Conservation (phyloP, 768 basidiomycete genomes). For the Boletus bicolor region DNA sequence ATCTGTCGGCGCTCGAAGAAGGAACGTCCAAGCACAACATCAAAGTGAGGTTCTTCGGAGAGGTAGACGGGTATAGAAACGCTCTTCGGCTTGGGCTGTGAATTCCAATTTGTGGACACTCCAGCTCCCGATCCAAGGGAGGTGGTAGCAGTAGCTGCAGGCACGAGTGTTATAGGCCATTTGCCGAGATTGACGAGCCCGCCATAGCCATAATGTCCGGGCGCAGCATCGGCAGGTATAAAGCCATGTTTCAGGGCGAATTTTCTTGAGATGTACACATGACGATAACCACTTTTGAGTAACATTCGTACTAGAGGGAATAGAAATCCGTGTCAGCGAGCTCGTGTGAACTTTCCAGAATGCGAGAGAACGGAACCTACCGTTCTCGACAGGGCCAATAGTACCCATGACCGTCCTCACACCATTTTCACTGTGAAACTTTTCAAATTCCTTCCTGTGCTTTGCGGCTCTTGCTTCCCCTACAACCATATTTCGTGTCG, state of each 20-base stretch:
- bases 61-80: slow-evolving; percentile 70
- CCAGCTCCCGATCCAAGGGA: neutral
- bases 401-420: slow-evolving; percentile 89
- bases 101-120: neutral
- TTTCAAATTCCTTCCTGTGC: slow-evolving; percentile 74
- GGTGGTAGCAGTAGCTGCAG: slow-evolving; percentile 16
- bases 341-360: neutral
- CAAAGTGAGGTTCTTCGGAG: slow-evolving; percentile 93
- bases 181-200: slow-evolving; percentile 83
- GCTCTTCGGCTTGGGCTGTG: slow-evolving; percentile 33
- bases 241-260: slow-evolving; percentile 89
- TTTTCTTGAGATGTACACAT: slow-evolving; percentile 93
- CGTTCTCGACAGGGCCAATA: slow-evolving; percentile 87
- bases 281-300: slow-evolving; percentile 84
- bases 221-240: slow-evolving; percentile 81
- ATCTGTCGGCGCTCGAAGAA: slow-evolving; percentile 84
- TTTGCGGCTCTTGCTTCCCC: slow-evolving; percentile 50
- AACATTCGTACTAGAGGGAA: slow-evolving; percentile 77
- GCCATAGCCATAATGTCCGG: slow-evolving; percentile 91
- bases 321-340: neutral
- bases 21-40: slow-evolving; percentile 86
- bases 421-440: slow-evolving; percentile 88
- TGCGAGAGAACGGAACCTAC: slow-evolving; percentile 38
- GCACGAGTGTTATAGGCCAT: slow-evolving; percentile 77
- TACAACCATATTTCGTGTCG: slow-evolving; percentile 28